A percentile compares a stretch with the other conserved stretches of the same genome.
Evolutionary conservation across 305 asterid genomes (phyloP).

Genomic region (Lippia alba): DNA sequence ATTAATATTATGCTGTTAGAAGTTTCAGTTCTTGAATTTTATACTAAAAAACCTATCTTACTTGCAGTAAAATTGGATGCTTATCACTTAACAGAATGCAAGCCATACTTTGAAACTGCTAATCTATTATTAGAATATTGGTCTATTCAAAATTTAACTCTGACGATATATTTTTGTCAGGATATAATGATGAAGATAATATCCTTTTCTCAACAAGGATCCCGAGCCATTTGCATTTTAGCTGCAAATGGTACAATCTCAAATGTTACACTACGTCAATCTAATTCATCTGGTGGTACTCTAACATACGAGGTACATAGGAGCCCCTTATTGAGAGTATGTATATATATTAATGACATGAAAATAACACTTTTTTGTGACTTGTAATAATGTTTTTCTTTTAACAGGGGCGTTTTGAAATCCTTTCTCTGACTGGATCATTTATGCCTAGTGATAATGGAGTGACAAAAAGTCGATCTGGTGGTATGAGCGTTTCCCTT

Average conservation of each 20-base stretch:
- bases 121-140: background rate
- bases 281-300: slow-evolving; percentile 94
- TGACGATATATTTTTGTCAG: slow-evolving; percentile 42
- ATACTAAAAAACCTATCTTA: background rate
- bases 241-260: slow-evolving; percentile 94
- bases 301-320: slow-evolving; percentile 79
- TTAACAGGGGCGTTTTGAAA: slow-evolving; percentile 84
- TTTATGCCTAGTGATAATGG: slow-evolving; percentile 86
- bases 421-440: slow-evolving; percentile 83
- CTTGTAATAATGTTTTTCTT: slow-evolving; percentile 4
- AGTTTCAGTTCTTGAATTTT: background rate
- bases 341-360: too few relatives aligned
- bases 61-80: slow-evolving; percentile 10
- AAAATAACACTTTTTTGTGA: background rate
- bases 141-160: slow-evolving; percentile 13
- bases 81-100: background rate
- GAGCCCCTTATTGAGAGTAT: slow-evolving; percentile 8
- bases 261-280: slow-evolving; percentile 85
- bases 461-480: slow-evolving; percentile 78
- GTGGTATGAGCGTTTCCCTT: slow-evolving; percentile 89
- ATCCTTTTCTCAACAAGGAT: slow-evolving; percentile 91
- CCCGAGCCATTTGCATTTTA: slow-evolving; percentile 87
- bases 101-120: background rate
- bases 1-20: background rate
- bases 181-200: slow-evolving; percentile 89